These are phyloP conservation scores for Rhodofomes roseus DNA, from an alignment of 1,284 basidiomycete genomes.

Conservation along the genomic window DNA sequence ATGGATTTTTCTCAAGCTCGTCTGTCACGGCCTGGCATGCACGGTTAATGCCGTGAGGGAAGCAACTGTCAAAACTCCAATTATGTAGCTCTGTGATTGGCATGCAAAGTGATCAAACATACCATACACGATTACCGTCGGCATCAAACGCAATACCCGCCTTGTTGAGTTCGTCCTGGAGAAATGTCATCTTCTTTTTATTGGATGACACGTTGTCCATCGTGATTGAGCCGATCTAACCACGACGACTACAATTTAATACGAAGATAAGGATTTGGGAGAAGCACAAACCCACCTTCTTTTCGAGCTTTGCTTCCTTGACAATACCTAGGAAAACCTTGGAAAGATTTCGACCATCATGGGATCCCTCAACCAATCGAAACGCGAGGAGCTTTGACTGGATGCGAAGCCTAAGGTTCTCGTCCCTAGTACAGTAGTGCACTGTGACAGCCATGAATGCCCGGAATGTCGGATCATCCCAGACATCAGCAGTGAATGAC, in stretches of 20 bases:
- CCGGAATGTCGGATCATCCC: slow-evolving; percentile 8
- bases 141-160: slow-evolving; percentile 20
- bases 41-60: slow-evolving; percentile 32
- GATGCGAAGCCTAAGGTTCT: slow-evolving; percentile 2
- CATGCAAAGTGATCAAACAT: too few relatives aligned
- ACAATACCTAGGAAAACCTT: slow-evolving; percentile 9
- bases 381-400: slow-evolving; percentile 14
- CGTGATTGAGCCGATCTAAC: slow-evolving; percentile 19
- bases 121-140: slow-evolving; percentile 25
- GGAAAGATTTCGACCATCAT: slow-evolving; percentile 16
- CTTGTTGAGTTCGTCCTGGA: slow-evolving; percentile 10
- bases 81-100: not conserved
- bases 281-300: slow-evolving; percentile 10
- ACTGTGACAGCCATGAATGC: slow-evolving; percentile 18
- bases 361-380: slow-evolving; percentile 8
- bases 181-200: slow-evolving; percentile 18
- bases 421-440: slow-evolving; percentile 9
- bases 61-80: slow-evolving; percentile 23
- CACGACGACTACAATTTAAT: not conserved
- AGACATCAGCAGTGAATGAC: slow-evolving; percentile 18
- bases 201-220: slow-evolving; percentile 24
- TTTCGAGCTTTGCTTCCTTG: slow-evolving; percentile 6
- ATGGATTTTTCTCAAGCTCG: not conserved
- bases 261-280: not conserved
- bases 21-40: slow-evolving; percentile 24